These are phyloP conservation scores for Meyerozyma athensensis DNA, from an alignment of 1,139 yeast species.

Conservation along the genomic window DNA sequence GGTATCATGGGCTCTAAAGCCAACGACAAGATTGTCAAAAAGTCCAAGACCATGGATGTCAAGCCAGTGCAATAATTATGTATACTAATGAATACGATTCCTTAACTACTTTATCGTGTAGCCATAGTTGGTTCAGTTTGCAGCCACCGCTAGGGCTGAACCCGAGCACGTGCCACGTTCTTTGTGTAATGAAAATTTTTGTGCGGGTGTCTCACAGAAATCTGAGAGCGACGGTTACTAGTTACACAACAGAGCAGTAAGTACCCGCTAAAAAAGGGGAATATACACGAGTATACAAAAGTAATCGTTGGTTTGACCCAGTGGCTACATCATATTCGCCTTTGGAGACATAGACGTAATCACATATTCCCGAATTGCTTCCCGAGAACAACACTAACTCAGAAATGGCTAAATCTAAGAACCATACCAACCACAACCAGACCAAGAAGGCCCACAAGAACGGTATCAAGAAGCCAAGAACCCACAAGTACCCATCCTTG, in stretches of 20 bases:
- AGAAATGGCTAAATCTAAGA: slow-evolving; percentile 95
- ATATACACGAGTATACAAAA: too few relatives aligned
- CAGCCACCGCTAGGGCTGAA: background rate
- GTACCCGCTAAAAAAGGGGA: too few relatives aligned
- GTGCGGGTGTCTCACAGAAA: slow-evolving; percentile 1
- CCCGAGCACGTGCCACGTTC: slow-evolving; percentile 1
- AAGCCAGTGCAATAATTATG: background rate
- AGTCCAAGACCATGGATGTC: slow-evolving; percentile 8
- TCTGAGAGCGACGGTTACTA: slow-evolving; percentile 2
- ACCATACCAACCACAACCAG: slow-evolving; percentile 99
- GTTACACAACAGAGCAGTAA: slow-evolving; percentile 2
- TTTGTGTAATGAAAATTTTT: slow-evolving; percentile 4
- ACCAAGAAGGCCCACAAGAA: slow-evolving; percentile 99
- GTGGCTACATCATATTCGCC: too few relatives aligned
- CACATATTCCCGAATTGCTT: background rate
- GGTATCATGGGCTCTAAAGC: slow-evolving; percentile 15
- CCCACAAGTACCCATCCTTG: slow-evolving; percentile 96
- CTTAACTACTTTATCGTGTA: background rate
- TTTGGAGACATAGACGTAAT: too few relatives aligned
- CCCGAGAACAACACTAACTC: slow-evolving; percentile 23
- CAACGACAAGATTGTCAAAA: slow-evolving; percentile 15
- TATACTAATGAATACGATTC: background rate
- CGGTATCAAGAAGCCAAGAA: slow-evolving; percentile 99
- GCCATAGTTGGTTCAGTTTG: background rate
- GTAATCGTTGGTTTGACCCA: too few relatives aligned